phyloP scores from a whole-genome alignment of 108 stramenopile genomes.

The Mediolabrus comicus region DNA sequence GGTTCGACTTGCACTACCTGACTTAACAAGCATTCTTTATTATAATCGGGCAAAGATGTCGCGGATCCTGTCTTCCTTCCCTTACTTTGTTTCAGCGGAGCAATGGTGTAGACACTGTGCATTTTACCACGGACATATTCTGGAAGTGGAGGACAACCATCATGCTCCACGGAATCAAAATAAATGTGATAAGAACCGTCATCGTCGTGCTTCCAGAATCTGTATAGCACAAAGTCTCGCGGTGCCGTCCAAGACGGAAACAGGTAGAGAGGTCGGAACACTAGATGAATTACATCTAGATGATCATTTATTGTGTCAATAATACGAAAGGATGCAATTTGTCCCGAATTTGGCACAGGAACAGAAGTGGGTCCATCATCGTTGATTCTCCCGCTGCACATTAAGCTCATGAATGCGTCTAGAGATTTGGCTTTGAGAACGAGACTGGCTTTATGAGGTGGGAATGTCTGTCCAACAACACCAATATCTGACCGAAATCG shows the following conservation, averaged over 20 bases:
- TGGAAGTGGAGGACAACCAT: constrained; percentile 63
- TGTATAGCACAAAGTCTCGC: constrained; percentile 82
- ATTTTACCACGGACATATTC: constrained; percentile 85
- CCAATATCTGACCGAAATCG: constrained; percentile 32
- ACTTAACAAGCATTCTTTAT: constrained; percentile 80
- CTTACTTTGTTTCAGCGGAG: constrained; percentile 54
- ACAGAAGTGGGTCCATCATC: constrained; percentile 9
- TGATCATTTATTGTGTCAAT: constrained; percentile 89
- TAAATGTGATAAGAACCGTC: constrained; percentile 88
- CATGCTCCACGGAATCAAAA: constrained; percentile 77
- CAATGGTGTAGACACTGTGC: constrained; percentile 85
- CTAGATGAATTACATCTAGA: constrained; percentile 85
- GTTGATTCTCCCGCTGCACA: constrained; percentile 60
- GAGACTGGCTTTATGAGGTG: constrained; percentile 67
- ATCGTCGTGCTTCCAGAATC: constrained; percentile 90
- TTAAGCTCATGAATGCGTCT: constrained; percentile 86
- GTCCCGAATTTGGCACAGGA: constrained; percentile 61
- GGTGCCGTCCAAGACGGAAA: constrained; percentile 90
- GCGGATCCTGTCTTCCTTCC: constrained; percentile 25
- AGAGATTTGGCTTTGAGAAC: constrained; percentile 67
- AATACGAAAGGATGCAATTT: constrained; percentile 72
- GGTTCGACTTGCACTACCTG: constrained; percentile 89
- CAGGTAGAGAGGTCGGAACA: constrained; percentile 80
- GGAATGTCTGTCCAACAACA: constrained; percentile 55
- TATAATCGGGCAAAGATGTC: constrained; percentile 8